Evolutionary conservation across 495 filamentous ascomycete genomes (phyloP).

Genomic region (Parathielavia hyrcaniae): DNA sequence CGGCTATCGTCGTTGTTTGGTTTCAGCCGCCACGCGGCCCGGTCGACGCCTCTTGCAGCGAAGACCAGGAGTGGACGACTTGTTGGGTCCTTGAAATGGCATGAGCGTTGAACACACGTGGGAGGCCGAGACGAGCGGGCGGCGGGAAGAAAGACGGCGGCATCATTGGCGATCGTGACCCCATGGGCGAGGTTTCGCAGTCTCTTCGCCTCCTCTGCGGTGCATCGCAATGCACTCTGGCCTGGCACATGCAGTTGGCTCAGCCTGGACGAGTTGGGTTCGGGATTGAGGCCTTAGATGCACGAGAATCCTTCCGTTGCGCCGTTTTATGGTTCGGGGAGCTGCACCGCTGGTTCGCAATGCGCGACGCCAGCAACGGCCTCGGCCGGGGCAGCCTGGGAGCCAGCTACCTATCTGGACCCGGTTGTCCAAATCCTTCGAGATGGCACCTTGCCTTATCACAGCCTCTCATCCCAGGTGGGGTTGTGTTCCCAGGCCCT

Average conservation of each 20-base stretch:
- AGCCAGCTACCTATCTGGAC: not conserved
- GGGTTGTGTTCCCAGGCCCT: too few relatives aligned
- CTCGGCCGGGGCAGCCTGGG: not conserved
- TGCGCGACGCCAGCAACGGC: not conserved
- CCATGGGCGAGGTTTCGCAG: not conserved
- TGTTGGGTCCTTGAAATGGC: not conserved
- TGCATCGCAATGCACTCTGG: not conserved
- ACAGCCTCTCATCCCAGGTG: not conserved
- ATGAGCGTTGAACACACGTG: too few relatives aligned
- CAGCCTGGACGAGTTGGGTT: not conserved
- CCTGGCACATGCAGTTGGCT: slow-evolving; percentile 1
- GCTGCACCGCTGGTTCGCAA: not conserved
- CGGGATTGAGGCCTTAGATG: not conserved
- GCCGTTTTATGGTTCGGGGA: not conserved
- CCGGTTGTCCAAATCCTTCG: not conserved
- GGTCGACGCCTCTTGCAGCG: too few relatives aligned
- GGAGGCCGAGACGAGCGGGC: too few relatives aligned
- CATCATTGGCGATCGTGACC: not conserved
- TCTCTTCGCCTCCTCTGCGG: not conserved
- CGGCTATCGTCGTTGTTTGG: too few relatives aligned
- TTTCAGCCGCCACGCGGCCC: too few relatives aligned
- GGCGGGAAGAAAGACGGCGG: not conserved
- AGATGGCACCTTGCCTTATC: slow-evolving; percentile 5
- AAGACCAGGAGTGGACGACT: not conserved
- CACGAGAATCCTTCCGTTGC: not conserved